Evolutionary conservation across 768 basidiomycete genomes (phyloP), one percentile per base, ranked within the genome.

Genomic region (Boletellus ananas): DNA sequence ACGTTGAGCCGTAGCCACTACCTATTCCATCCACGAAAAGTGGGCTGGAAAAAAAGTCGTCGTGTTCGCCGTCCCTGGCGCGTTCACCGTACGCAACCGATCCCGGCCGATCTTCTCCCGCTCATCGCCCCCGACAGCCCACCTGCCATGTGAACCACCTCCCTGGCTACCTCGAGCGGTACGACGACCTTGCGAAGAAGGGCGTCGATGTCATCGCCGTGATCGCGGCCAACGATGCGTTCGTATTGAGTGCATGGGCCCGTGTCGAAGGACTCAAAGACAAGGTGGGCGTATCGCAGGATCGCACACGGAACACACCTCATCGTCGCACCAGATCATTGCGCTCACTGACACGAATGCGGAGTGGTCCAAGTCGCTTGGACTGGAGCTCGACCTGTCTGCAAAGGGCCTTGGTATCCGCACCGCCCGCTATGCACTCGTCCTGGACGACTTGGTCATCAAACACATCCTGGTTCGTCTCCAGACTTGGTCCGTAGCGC

Each of bases 41-140:
- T 90, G 85, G 85, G 84, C 84, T 66, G 84, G 83, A 61, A 91
- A 91, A 74, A 87, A 85, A 65, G 85, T 91, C 45, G 84, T 90
- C 34, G 61, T 90, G 45, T 77, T 91, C 65, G 74, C 85, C 49
- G 86, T 90, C 31, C 89, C 88, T 16, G 89, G 89, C 40, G 86
- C 87, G 14, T 89, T 90, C 72, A 87, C 87, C 14, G 87, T 88
- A 54, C 52, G 83, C 52, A 43, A 11, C 27, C 5, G 40, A 49
- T 47, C 40, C 45, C 29, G 7, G 35, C 10, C 13, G 36, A 49
- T 52, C 47, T 14, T 7, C 17, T 36, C 12, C 38, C 5, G 13
- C 48, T 50, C 23, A 36, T 4, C 3, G 16, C 18, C 1, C n/a
- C 11, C 21, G n/a, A 35, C 34, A 72, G 68, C 73, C 72, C 1